A percentile compares a stretch with the other conserved stretches of the same genome.
Evolutionary conservation across 441 rosid genomes (phyloP).

Genomic region (Manihot esculenta): DNA sequence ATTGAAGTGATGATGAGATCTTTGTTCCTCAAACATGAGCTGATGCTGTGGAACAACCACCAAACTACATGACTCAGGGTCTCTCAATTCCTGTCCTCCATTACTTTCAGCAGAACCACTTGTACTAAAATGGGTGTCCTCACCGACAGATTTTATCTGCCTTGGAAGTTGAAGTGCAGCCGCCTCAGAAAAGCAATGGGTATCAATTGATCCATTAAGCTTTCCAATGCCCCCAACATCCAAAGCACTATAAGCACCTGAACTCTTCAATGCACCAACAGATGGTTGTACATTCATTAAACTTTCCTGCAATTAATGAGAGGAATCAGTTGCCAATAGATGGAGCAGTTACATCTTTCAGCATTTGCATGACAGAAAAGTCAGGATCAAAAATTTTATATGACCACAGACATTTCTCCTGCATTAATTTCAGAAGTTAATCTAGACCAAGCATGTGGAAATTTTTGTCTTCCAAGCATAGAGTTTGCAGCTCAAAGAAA

Average conservation of each 20-base stretch:
- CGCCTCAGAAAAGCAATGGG: conserved; percentile 12
- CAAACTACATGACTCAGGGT: conserved; percentile 33
- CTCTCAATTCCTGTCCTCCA: conserved; percentile 26
- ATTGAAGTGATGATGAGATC: conserved; percentile 39
- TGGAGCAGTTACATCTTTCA: conserved; percentile 78
- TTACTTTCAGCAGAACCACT: conserved; percentile 29
- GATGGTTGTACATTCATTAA: conserved; percentile 35
- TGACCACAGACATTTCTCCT: conserved; percentile 66
- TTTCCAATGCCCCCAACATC: conserved; percentile 15
- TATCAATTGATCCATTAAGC: conserved; percentile 25
- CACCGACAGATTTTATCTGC: conserved; percentile 10
- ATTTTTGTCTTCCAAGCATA: conserved; percentile 49
- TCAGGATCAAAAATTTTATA: conserved; percentile 73
- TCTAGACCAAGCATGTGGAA: conserved; percentile 60
- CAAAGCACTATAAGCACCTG: conserved; percentile 38
- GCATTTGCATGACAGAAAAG: conserved; percentile 60
- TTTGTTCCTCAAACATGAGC: conserved; percentile 44
- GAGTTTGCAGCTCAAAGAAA: conserved; percentile 67
- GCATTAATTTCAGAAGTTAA: conserved; percentile 65
- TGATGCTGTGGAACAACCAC: conserved; percentile 53
- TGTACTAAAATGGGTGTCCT: conserved; percentile 18
- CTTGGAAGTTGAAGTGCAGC: conserved; percentile 21
- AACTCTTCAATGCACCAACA: conserved; percentile 44
- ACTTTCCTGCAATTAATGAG: conserved; percentile 57
- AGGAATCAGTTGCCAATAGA: conserved; percentile 61